Evolutionary conservation across 2,329 filamentous ascomycete species (phyloP), one percentile per base, ranked within the genome.

Genomic region (Aspergillus puulaauensis): DNA sequence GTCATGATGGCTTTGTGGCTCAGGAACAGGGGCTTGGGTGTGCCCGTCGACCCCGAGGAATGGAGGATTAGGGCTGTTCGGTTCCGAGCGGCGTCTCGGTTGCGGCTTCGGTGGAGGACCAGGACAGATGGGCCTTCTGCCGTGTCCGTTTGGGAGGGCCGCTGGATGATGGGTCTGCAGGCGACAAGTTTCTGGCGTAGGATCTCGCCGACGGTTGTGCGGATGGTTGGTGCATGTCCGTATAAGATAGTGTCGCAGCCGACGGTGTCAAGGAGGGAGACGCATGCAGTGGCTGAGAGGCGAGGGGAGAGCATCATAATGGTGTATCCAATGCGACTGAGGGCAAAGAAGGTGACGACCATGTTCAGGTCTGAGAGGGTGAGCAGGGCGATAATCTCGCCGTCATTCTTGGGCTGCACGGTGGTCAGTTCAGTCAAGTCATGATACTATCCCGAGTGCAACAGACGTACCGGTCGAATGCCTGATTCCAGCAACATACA

Each of bases 41-140:
- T 71, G 1, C 79, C 78, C 0, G 79, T 81, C 2, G 79, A 80
- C 0, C 80, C 80, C 0, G 79, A 81, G 0, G 79, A 81, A 60
- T 82, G 80, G 41, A 77, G 70, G 27, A 80, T 79, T 33, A 80
- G 61, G 0, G 73, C 73, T 1, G 71, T 61, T 48, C 73, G 72
- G 27, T 51, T 64, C 17, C 40, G 70, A 63, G 62, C 76, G 61
- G 37, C 61, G 49, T 66, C 72, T 23, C 60, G 59, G 61, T 63
- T 67, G 6, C 61, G 62, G 31, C 51, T 60, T 6, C 61, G 59
- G 23, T 62, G 54, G 6, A 71, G 37, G 21, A 64, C 39, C 7
- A 68, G 17, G 3, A 67, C 48, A 1, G 62, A 58, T 0, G 62
- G 57, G 14, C 67, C 62, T 2, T 60, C 58, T 6, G 47, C 19